phyloP scores from a whole-genome alignment of 352 stramenopile genomes.

The Phytopythium boreale region DNA sequence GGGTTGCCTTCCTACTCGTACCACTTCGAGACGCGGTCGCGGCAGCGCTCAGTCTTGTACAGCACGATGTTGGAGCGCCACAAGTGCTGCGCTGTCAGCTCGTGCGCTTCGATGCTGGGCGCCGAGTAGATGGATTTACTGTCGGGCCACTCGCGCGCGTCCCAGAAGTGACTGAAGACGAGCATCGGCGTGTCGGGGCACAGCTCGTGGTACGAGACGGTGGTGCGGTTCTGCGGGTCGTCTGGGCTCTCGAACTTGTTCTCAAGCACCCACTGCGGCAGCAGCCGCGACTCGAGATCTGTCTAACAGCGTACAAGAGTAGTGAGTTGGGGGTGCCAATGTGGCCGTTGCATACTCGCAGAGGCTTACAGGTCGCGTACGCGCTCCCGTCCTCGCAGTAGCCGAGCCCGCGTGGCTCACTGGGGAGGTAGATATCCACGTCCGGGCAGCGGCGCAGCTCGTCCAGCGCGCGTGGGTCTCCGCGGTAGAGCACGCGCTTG shows the following conservation, averaged over 20 bases:
- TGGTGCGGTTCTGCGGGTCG: not conserved
- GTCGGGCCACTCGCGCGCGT: conserved; percentile 26
- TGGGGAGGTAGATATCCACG: conserved; percentile 61
- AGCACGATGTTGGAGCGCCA: conserved; percentile 41
- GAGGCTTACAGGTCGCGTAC: conserved; percentile 52
- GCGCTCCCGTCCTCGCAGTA: conserved; percentile 70
- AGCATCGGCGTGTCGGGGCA: conserved; percentile 44
- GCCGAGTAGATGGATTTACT: conserved; percentile 42
- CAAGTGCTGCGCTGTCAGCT: conserved; percentile 33
- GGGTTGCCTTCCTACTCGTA: conserved; percentile 55
- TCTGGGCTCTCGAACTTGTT: not conserved
- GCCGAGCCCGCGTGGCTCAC: conserved; percentile 40
- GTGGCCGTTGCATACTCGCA: conserved; percentile 9
- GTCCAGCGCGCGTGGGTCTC: conserved; percentile 32
- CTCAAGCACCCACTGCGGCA: conserved; percentile 45
- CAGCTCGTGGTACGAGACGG: conserved; percentile 37
- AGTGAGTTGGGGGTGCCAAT: conserved; percentile 7
- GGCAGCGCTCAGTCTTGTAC: conserved; percentile 43
- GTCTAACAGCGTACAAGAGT: conserved; percentile 12
- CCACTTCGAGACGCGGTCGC: conserved; percentile 38
- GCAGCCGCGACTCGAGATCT: conserved; percentile 41
- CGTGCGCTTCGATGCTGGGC: conserved; percentile 57
- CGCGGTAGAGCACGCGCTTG: conserved; percentile 17
- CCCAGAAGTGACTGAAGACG: conserved; percentile 62
- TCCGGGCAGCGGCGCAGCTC: conserved; percentile 45